Conservation (phyloP, 2,329 filamentous ascomycete species). For the Ascochyta pisi region DNA sequence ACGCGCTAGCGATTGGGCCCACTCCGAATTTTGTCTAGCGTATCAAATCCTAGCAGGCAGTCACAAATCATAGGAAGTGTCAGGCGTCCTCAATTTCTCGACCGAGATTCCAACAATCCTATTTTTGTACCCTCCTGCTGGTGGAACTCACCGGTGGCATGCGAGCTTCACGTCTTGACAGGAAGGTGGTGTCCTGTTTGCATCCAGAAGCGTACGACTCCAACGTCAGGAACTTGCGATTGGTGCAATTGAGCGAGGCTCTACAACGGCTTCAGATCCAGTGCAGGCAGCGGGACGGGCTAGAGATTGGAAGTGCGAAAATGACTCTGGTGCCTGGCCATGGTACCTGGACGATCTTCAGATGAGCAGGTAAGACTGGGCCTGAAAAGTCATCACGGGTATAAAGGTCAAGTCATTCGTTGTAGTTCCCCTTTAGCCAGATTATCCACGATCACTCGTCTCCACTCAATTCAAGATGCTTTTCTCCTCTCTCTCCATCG, state of each 20-base stretch:
- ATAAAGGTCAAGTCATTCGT: neutral
- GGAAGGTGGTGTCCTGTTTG: neutral
- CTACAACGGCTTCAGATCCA: neutral
- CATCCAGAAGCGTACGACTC: neutral
- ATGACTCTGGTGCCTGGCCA: neutral
- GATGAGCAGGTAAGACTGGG: neutral
- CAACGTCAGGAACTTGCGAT: neutral
- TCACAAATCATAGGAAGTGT: neutral
- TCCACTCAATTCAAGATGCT: conserved; percentile 13
- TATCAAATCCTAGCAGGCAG: neutral
- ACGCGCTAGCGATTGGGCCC: neutral
- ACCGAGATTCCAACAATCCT: neutral
- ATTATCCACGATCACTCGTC: neutral
- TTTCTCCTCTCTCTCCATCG: conserved; percentile 36
- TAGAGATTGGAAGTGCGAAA: neutral
- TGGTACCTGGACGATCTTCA: neutral
- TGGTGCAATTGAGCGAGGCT: neutral
- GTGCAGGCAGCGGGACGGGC: neutral
- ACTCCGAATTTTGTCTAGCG: neutral
- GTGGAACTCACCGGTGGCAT: neutral
- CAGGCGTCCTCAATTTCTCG: conserved; percentile 1
- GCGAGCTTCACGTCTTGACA: neutral
- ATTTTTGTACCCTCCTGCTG: neutral
- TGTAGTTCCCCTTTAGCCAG: neutral
- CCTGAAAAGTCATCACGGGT: neutral